Percentiles rank a stretch among this genome's conserved stretches.
Evolutionary conservation across 257 asterid genomes (phyloP).

Genomic region (Capsicum pubescens): DNA sequence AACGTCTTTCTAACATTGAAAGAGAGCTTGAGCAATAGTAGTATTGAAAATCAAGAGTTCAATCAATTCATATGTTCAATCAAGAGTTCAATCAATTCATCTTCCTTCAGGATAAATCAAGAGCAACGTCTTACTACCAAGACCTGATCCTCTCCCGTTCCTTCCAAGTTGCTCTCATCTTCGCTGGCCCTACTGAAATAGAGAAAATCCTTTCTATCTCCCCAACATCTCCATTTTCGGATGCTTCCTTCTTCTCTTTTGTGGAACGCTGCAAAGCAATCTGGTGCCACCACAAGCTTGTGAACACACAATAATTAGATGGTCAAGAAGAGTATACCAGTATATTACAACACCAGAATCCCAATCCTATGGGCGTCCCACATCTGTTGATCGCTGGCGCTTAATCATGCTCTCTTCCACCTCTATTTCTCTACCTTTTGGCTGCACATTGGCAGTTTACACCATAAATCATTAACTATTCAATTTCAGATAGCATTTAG

Average conservation of each 20-base stretch:
- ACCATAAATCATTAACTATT: neutral
- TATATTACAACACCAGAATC: conserved; percentile 42
- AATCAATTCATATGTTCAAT: too few species aligned
- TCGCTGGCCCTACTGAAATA: conserved; percentile 42
- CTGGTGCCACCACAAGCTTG: conserved; percentile 31
- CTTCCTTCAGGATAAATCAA: too few species aligned
- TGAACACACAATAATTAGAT: conserved; percentile 22
- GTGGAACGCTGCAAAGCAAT: conserved; percentile 45
- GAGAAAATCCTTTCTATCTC: conserved; percentile 32
- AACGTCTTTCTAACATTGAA: too few species aligned
- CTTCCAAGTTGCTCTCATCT: conserved; percentile 38
- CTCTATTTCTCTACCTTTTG: conserved; percentile 40
- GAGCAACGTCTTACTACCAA: too few species aligned
- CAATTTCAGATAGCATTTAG: conserved; percentile 1
- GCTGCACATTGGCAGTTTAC: conserved; percentile 30
- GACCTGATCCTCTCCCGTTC: conserved; percentile 29
- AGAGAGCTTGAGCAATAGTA: too few species aligned
- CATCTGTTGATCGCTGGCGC: conserved; percentile 41
- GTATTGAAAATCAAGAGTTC: too few species aligned
- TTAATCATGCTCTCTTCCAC: conserved; percentile 39
- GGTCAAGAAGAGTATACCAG: conserved; percentile 30
- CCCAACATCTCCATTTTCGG: conserved; percentile 34
- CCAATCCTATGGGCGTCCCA: conserved; percentile 33
- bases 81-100: too few species aligned
- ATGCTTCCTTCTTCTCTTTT: conserved; percentile 35